These are phyloP conservation scores for Fraxinus ornus DNA, from an alignment of 305 asterid genomes.

Conservation along the genomic window DNA sequence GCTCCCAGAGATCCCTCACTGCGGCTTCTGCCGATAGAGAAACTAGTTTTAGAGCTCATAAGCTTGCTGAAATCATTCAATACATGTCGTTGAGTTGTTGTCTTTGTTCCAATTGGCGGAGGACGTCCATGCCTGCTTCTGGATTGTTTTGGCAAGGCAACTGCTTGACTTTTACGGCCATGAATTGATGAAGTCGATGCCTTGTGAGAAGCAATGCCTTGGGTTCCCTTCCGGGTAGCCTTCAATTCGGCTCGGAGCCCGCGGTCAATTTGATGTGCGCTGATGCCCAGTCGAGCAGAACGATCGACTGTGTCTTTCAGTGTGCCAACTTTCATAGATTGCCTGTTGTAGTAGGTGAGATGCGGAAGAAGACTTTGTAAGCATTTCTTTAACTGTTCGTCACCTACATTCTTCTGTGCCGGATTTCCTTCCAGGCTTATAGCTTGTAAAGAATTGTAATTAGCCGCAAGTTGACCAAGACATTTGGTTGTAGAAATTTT, in stretches of 20 bases:
- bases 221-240: conserved; percentile 53
- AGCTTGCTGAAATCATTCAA: conserved; percentile 40
- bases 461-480: conserved; percentile 94
- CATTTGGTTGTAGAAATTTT: conserved; percentile 86
- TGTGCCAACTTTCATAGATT: conserved; percentile 60
- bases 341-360: conserved; percentile 71
- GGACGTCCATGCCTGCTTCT: conserved; percentile 49
- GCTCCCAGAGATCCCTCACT: conserved; percentile 82
- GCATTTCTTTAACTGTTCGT: conserved; percentile 74
- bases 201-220: conserved; percentile 50
- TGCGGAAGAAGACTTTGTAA: conserved; percentile 78
- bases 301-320: conserved; percentile 70
- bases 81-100: conserved; percentile 35
- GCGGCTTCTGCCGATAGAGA: conserved; percentile 63
- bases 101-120: conserved; percentile 62
- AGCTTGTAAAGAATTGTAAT: conserved; percentile 79
- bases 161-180: conserved; percentile 59
- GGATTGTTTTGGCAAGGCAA: conserved; percentile 41
- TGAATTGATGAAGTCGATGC: conserved; percentile 55
- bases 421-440: conserved; percentile 93
- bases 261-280: conserved; percentile 60
- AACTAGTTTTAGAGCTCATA: conserved; percentile 42
- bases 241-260: conserved; percentile 54
- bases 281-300: conserved; percentile 56
- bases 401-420: conserved; percentile 85